A percentile compares a stretch with the other conserved stretches of the same genome.
Conservation (phyloP, 208 protist species). For the Giardia duodenalis region DNA sequence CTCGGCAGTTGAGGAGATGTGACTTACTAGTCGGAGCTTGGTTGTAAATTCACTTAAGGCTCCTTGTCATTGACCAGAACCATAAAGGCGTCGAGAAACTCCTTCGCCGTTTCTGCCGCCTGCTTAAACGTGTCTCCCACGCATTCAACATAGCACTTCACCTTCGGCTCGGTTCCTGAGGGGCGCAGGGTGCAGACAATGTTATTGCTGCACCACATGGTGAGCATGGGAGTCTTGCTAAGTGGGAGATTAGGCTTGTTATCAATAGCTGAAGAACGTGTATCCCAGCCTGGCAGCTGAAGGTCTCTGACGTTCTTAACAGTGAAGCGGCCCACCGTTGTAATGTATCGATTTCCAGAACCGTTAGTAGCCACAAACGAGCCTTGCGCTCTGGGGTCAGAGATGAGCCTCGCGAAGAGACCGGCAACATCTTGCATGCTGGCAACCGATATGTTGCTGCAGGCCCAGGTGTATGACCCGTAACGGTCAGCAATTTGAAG, state of each 20-base stretch:
- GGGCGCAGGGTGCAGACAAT: slow-evolving; percentile 68
- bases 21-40: no score
- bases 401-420: background rate
- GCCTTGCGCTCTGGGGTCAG: background rate
- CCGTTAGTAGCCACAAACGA: background rate
- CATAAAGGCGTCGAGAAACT: background rate
- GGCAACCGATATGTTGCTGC: background rate
- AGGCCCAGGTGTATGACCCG: background rate
- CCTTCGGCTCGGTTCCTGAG: slow-evolving; percentile 88
- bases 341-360: slow-evolving; percentile 26
- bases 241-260: background rate
- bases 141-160: slow-evolving; percentile 70
- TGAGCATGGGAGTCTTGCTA: slow-evolving; percentile 70
- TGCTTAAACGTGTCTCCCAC: background rate
- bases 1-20: no score
- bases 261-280: background rate
- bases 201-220: slow-evolving; percentile 72
- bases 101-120: background rate
- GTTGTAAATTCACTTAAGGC: background rate
- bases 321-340: background rate
- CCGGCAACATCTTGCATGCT: background rate
- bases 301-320: slow-evolving; percentile 40
- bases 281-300: slow-evolving; percentile 38
- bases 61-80: background rate
- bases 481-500: slow-evolving; percentile 6